A percentile compares a stretch with the other conserved stretches of the same genome.
phyloP scores from a whole-genome alignment of 306 rosid species.

The Oxytropis ochrocephala region DNA sequence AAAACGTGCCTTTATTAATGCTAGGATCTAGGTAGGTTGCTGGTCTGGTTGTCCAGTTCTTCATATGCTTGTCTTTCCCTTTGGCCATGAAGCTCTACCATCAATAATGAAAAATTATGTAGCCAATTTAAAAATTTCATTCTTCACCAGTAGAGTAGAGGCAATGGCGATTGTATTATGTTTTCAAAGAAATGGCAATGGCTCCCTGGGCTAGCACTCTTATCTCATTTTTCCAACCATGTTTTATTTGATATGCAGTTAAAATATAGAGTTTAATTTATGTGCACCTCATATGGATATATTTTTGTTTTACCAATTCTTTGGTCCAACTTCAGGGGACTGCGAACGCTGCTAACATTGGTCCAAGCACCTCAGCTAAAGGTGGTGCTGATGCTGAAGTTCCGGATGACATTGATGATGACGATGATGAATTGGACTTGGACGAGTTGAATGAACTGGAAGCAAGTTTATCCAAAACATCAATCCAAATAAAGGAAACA shows the following conservation, averaged over 20 bases:
- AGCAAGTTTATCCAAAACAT: constrained; percentile 65
- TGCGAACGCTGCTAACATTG: constrained; percentile 14
- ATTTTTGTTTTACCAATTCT: neutral
- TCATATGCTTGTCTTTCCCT: neutral
- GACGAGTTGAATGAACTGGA: constrained; percentile 69
- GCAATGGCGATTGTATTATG: neutral
- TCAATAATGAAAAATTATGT: neutral
- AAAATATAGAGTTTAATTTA: neutral
- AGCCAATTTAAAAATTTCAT: neutral
- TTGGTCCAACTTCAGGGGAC: constrained; percentile 16
- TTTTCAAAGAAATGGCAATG: neutral
- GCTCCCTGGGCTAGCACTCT: neutral
- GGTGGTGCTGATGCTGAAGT: constrained; percentile 29
- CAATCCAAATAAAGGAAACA: constrained; percentile 59
- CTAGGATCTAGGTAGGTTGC: neutral
- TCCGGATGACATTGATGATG: constrained; percentile 28
- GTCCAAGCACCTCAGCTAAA: constrained; percentile 46
- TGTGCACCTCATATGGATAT: neutral
- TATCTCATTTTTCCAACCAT: neutral
- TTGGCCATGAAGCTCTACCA: neutral
- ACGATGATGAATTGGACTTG: constrained; percentile 56
- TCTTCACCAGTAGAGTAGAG: neutral
- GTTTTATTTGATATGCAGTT: neutral
- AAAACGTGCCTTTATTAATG: neutral
- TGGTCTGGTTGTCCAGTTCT: neutral